A percentile compares a stretch with the other conserved stretches of the same genome.
Evolutionary conservation across 768 basidiomycete genomes (phyloP).

Genomic region (Cytidiella melzeri): DNA sequence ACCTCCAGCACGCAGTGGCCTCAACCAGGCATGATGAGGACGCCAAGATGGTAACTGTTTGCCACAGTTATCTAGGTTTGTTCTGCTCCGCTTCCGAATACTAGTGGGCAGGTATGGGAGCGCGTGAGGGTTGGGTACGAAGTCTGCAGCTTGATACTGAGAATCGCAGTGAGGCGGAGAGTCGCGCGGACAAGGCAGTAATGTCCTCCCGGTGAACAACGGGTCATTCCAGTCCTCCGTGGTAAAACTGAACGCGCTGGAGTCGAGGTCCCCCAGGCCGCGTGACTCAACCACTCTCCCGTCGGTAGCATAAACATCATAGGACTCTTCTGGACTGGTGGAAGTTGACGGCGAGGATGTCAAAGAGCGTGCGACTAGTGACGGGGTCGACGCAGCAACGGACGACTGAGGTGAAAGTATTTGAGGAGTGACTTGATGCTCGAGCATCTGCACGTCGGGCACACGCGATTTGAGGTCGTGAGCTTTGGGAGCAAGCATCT

Average conservation of each 20-base stretch:
- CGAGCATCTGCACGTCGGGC: not conserved
- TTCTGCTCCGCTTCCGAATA: conserved; percentile 3
- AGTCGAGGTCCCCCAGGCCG: not conserved
- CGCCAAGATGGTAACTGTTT: not conserved
- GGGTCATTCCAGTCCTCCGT: not conserved
- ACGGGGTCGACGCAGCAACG: conserved; percentile 5
- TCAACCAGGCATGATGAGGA: conserved; percentile 8
- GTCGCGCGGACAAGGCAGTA: not conserved
- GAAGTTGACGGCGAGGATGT: conserved; percentile 11
- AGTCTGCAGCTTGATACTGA: not conserved
- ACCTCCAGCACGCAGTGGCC: conserved; percentile 4
- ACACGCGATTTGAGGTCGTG: not conserved
- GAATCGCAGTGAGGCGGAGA: too few relatives aligned
- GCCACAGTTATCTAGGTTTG: conserved; percentile 1
- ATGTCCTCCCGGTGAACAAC: not conserved
- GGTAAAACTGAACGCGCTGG: not conserved
- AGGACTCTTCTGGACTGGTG: not conserved
- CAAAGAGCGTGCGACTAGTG: conserved; percentile 10
- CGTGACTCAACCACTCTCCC: too few relatives aligned
- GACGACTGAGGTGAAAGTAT: conserved; percentile 2
- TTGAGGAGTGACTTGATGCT: not conserved
- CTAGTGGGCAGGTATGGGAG: conserved; percentile 8
- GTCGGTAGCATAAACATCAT: not conserved
- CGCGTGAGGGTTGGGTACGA: conserved; percentile 7
- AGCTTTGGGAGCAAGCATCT: not conserved